Conservation (phyloP, 1,139 yeast species). For the Scheffersomyces titani region DNA sequence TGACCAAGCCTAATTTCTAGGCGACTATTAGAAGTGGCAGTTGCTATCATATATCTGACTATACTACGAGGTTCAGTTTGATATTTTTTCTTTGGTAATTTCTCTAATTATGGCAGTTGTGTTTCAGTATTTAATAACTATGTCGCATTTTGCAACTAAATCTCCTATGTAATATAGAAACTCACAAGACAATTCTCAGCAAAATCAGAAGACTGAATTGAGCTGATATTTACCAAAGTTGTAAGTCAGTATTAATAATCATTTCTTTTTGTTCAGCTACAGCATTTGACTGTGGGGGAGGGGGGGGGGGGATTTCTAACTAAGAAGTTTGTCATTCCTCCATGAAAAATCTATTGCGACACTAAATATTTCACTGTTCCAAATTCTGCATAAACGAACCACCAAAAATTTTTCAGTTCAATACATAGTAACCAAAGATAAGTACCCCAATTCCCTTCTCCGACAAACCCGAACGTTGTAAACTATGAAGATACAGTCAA, state of each 20-base stretch:
- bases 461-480: not conserved
- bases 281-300: not conserved
- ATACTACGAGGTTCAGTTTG: too few relatives aligned
- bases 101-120: not conserved
- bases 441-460: not conserved
- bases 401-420: not conserved
- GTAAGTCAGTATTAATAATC: not conserved
- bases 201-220: not conserved
- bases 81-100: not conserved
- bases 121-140: not conserved
- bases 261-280: not conserved
- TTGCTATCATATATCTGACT: too few relatives aligned
- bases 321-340: not conserved
- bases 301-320: not conserved
- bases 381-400: not conserved
- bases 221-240: not conserved
- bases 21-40: not conserved
- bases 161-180: not conserved
- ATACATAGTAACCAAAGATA: not conserved
- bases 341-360: not conserved
- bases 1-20: not conserved
- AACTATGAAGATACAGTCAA: constrained; percentile 65
- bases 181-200: not conserved
- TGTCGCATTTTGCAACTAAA: not conserved
- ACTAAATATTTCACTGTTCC: not conserved